Evolutionary conservation across 805 yeast genomes (phyloP).

Genomic region (Metschnikowia peoriensis): DNA sequence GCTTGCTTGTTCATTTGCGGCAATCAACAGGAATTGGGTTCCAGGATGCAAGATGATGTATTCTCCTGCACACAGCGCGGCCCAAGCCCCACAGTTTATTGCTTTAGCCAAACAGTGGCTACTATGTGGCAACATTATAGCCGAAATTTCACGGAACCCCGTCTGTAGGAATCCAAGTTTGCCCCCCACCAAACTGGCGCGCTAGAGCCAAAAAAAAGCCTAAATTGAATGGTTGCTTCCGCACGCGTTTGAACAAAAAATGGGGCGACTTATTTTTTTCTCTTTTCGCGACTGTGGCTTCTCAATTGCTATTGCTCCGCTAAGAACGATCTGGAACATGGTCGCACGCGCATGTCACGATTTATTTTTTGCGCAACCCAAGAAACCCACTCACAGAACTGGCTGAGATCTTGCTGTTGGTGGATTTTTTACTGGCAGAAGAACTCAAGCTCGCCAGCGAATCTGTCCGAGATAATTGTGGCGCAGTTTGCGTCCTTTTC

Average conservation of each 20-base stretch:
- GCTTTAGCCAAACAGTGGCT: not conserved
- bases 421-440: slow-evolving; percentile 19
- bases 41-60: not conserved
- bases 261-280: not conserved
- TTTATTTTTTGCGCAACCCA: slow-evolving; percentile 7
- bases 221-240: not conserved
- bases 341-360: not conserved
- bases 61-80: not conserved
- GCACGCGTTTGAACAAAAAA: not conserved
- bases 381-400: slow-evolving; percentile 7
- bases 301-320: not conserved
- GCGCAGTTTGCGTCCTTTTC: slow-evolving; percentile 1
- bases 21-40: not conserved
- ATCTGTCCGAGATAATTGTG: slow-evolving; percentile 13
- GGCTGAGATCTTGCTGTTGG: slow-evolving; percentile 5
- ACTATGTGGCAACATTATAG: not conserved
- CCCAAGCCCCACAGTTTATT: not conserved
- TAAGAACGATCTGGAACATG: not conserved
- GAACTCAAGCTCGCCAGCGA: slow-evolving; percentile 23
- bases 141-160: not conserved
- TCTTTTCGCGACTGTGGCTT: not conserved
- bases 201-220: not conserved
- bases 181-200: no score
- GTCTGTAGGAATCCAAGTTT: not conserved
- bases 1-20: not conserved